Evolutionary conservation across 257 asterid species (phyloP).

Genomic region (Solanum appendiculatum): DNA sequence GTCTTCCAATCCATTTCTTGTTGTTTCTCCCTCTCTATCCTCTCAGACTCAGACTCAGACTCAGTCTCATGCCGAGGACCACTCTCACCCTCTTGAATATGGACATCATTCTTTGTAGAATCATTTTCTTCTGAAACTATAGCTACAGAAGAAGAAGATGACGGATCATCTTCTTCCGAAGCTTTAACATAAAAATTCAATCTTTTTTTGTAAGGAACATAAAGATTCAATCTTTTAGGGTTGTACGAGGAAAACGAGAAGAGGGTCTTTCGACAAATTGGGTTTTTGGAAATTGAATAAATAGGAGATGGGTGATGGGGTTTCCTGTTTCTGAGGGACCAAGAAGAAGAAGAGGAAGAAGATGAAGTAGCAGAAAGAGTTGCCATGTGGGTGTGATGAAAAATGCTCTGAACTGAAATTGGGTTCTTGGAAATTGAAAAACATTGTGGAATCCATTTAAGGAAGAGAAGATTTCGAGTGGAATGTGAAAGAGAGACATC

Average conservation of each 20-base stretch:
- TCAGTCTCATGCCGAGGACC: slow-evolving; percentile 1
- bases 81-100: slow-evolving; percentile 1
- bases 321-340: slow-evolving; percentile 1
- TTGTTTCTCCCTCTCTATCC: slow-evolving; percentile 35
- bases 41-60: slow-evolving; percentile 5
- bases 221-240: slow-evolving; percentile 27
- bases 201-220: slow-evolving; percentile 14
- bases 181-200: slow-evolving; percentile 39
- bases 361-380: slow-evolving; percentile 25
- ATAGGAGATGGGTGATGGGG: background rate
- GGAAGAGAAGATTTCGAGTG: slow-evolving; percentile 1
- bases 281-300: slow-evolving; percentile 11
- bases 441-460: background rate
- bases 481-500: slow-evolving; percentile 20
- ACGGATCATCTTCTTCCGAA: slow-evolving; percentile 33
- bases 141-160: slow-evolving; percentile 31
- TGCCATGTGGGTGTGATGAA: slow-evolving; percentile 29
- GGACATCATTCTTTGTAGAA: slow-evolving; percentile 11
- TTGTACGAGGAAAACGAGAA: slow-evolving; percentile 3
- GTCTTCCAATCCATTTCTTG: slow-evolving; percentile 91
- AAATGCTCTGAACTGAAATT: background rate
- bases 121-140: slow-evolving; percentile 43
- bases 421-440: background rate
- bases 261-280: slow-evolving; percentile 11
- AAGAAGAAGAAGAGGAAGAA: slow-evolving; percentile 28